These are phyloP conservation scores for Pisolithus tinctorius DNA, from an alignment of 768 basidiomycete genomes.

Conservation along the genomic window DNA sequence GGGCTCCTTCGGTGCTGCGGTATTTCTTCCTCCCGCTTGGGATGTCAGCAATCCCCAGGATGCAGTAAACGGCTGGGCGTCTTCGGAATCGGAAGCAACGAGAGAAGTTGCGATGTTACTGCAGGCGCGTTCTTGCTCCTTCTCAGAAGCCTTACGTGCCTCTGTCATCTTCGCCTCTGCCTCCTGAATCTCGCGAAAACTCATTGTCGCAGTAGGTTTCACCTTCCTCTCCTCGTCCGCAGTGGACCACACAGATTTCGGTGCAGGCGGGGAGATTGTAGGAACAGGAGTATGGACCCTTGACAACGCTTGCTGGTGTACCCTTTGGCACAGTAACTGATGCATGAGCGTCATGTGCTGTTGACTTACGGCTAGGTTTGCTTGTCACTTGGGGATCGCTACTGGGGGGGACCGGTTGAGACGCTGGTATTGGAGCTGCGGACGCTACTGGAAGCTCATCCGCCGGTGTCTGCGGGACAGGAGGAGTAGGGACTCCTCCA, in stretches of 20 bases:
- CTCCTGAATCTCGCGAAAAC: no score
- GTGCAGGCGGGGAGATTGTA: no score
- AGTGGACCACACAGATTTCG: no score
- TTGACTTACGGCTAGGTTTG: constrained; percentile 22
- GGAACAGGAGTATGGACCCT: no score
- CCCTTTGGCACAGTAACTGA: no score
- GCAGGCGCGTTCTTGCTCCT: constrained; percentile 62
- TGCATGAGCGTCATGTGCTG: constrained; percentile 19
- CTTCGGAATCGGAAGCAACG: constrained; percentile 39
- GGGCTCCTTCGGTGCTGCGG: constrained; percentile 38
- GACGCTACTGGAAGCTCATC: constrained; percentile 3
- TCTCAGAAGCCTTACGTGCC: constrained; percentile 67
- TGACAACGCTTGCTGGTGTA: no score
- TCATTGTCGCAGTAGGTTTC: no score
- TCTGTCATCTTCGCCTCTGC: no score
- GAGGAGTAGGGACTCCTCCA: no score
- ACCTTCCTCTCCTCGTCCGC: no score
- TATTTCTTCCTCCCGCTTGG: constrained; percentile 55
- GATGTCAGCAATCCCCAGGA: constrained; percentile 86
- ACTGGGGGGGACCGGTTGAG: constrained; percentile 6
- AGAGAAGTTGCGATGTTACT: constrained; percentile 26
- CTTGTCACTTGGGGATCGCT: constrained; percentile 15
- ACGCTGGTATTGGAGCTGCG: not conserved
- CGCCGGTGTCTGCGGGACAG: no score
- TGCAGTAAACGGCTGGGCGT: constrained; percentile 54